Conservation (phyloP, 257 asterid species). For the Rehmannia glutinosa region DNA sequence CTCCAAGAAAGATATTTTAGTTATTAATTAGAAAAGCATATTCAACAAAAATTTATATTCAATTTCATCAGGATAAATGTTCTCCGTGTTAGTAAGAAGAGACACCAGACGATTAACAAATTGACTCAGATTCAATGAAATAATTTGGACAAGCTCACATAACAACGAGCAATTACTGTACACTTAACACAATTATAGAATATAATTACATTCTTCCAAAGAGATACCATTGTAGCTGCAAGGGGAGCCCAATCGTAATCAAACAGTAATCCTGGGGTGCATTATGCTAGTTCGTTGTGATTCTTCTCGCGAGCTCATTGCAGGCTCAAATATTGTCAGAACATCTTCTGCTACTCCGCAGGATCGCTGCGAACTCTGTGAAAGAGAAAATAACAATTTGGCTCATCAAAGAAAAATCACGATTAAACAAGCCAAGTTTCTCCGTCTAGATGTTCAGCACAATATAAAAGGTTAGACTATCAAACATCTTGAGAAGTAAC, state of each 20-base stretch:
- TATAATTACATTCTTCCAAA: not conserved
- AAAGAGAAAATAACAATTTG: not conserved
- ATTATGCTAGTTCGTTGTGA: conserved; percentile 30
- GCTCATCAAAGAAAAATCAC: not conserved
- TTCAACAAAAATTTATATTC: not conserved
- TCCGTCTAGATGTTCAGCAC: not conserved
- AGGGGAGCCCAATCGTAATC: not conserved
- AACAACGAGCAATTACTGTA: not conserved
- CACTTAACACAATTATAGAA: not conserved
- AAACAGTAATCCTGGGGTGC: conserved; percentile 19
- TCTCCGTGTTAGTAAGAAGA: not conserved
- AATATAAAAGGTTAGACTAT: not conserved
- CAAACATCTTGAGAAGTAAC: not conserved
- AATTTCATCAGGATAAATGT: not conserved
- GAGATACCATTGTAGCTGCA: not conserved
- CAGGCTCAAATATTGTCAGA: conserved; percentile 45
- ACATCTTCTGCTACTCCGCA: conserved; percentile 48
- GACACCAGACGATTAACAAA: not conserved
- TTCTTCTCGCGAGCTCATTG: conserved; percentile 39
- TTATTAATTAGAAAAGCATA: not conserved
- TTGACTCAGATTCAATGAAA: not conserved
- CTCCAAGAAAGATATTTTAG: not conserved
- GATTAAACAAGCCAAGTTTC: not conserved
- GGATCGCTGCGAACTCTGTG: conserved; percentile 36
- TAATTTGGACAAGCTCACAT: not conserved